Percentiles rank a stretch among this genome's conserved stretches.
Conservation (phyloP, 2,329 filamentous ascomycete genomes). For the Phoma sp. region DNA sequence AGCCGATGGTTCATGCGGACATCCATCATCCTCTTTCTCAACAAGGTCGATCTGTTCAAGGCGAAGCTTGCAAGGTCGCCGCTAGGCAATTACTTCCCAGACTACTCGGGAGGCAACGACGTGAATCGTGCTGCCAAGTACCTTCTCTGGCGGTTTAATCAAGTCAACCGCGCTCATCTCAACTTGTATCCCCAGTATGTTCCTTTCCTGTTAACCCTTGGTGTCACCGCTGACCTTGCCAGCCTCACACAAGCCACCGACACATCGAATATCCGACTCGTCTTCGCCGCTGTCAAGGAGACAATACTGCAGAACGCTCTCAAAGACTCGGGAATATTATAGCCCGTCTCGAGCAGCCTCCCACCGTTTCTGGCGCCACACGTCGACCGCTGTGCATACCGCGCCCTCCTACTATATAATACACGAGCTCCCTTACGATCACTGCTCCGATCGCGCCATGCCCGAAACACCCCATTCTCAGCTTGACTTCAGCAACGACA, state of each 20-base stretch:
- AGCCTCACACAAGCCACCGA: constrained; percentile 98
- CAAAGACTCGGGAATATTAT: constrained; percentile 95
- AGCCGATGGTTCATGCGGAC: constrained; percentile 99
- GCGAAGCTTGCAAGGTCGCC: constrained; percentile 90
- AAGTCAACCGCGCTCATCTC: constrained; percentile 94
- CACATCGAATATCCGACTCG: constrained; percentile 95
- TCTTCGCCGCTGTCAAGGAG: constrained; percentile 98
- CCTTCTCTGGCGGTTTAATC: constrained; percentile 96
- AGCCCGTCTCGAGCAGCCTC: constrained; percentile 12
- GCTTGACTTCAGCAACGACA: constrained; percentile 38
- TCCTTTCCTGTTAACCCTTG: constrained; percentile 7
- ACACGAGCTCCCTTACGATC: constrained; percentile 43
- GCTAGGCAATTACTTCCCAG: constrained; percentile 92
- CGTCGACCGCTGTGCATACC: constrained; percentile 42
- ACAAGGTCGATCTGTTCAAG: constrained; percentile 98
- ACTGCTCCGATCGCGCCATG: constrained; percentile 37
- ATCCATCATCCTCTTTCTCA: constrained; percentile 97
- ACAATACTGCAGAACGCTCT: constrained; percentile 98
- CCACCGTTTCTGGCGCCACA: constrained; percentile 21
- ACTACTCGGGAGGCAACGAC: constrained; percentile 97
- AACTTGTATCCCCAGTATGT: constrained; percentile 90
- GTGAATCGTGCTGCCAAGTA: constrained; percentile 99
- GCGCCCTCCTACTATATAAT: constrained; percentile 41
- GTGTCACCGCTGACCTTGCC: constrained; percentile 29
- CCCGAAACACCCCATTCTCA: constrained; percentile 29